phyloP scores from a whole-genome alignment of 2,329 filamentous ascomycete species.

The Pezicula rhizophila region DNA sequence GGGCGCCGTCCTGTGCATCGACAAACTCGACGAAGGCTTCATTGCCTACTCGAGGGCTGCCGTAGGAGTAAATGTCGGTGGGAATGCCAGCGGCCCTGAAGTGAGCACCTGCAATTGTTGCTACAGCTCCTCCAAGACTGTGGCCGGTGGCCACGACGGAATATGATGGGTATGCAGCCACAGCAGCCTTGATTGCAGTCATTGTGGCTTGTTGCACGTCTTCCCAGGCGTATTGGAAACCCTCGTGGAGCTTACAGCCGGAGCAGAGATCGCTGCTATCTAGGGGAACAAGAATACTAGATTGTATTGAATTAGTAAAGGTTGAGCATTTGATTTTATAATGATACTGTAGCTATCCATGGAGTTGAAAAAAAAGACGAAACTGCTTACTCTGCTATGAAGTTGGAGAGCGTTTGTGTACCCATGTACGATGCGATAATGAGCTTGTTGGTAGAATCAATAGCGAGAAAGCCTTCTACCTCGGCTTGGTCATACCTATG shows the following conservation, averaged over 20 bases:
- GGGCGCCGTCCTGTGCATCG: slow-evolving; percentile 42
- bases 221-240: slow-evolving; percentile 54
- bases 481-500: slow-evolving; percentile 36
- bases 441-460: slow-evolving; percentile 41
- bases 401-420: slow-evolving; percentile 26
- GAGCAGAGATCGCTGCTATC: slow-evolving; percentile 16
- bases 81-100: slow-evolving; percentile 42
- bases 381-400: slow-evolving; percentile 10
- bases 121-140: slow-evolving; percentile 62
- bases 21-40: slow-evolving; percentile 47
- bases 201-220: slow-evolving; percentile 42
- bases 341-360: too few species aligned
- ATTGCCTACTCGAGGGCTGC: slow-evolving; percentile 61
- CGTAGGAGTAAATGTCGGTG: slow-evolving; percentile 59
- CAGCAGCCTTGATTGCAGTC: slow-evolving; percentile 31
- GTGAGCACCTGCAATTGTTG: slow-evolving; percentile 51
- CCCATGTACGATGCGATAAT: slow-evolving; percentile 59
- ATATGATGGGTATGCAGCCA: slow-evolving; percentile 41
- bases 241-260: slow-evolving; percentile 39
- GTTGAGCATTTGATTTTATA: background rate
- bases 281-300: slow-evolving; percentile 8
- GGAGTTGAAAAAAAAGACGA: too few species aligned
- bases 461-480: slow-evolving; percentile 44
- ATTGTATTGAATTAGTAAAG: background rate
- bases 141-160: slow-evolving; percentile 57